Conservation (phyloP, 2,329 filamentous ascomycete species). For the Aureobasidium sp. region DNA sequence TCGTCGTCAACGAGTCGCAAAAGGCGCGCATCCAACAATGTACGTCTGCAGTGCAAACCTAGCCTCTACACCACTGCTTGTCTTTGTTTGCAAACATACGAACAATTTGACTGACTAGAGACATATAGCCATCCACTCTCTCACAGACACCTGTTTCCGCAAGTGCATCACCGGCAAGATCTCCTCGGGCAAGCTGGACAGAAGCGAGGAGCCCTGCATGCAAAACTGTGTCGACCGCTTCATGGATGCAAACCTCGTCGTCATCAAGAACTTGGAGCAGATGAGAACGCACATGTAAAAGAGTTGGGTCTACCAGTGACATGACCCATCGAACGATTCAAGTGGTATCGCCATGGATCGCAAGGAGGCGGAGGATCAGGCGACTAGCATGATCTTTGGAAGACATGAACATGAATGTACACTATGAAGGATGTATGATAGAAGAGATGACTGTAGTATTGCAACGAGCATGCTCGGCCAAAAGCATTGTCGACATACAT, state of each 20-base stretch:
- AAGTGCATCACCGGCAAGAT: slow-evolving; percentile 80
- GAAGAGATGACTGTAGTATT: not conserved
- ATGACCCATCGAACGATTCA: too few relatives aligned
- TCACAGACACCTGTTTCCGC: slow-evolving; percentile 81
- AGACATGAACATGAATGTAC: not conserved
- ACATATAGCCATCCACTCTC: slow-evolving; percentile 49
- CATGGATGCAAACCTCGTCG: slow-evolving; percentile 77
- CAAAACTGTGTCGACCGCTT: slow-evolving; percentile 91
- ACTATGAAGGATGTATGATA: slow-evolving; percentile 13
- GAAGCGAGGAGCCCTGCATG: slow-evolving; percentile 73
- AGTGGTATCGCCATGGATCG: too few relatives aligned
- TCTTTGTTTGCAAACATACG: not conserved
- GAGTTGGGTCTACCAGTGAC: not conserved
- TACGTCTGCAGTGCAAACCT: slow-evolving; percentile 14
- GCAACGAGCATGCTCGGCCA: not conserved
- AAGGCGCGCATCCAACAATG: slow-evolving; percentile 62
- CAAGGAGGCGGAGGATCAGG: not conserved
- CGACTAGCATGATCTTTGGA: not conserved
- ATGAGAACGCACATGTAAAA: slow-evolving; percentile 36
- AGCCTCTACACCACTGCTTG: not conserved
- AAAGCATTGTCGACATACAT: not conserved
- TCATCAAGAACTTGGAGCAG: slow-evolving; percentile 76
- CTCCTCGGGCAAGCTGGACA: slow-evolving; percentile 64
- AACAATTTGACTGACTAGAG: not conserved
- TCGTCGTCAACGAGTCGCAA: slow-evolving; percentile 76